Conservation (phyloP, 2,329 filamentous ascomycete genomes). For the Xylariaceae sp. region DNA sequence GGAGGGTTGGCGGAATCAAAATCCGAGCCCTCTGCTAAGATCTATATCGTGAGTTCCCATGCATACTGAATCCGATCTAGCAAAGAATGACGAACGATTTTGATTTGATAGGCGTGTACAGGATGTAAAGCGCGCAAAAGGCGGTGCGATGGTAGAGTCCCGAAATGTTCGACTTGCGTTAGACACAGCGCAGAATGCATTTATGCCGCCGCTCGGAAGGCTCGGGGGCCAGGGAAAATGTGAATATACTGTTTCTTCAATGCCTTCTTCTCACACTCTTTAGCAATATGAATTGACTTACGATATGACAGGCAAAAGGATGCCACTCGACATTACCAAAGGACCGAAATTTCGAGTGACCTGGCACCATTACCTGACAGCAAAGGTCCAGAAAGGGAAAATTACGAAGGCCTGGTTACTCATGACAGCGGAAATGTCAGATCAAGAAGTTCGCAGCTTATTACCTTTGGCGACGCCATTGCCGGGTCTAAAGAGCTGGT, state of each 20-base stretch:
- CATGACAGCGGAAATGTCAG: neutral
- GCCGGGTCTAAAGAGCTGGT: no score
- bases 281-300: neutral
- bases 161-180: slow-evolving; percentile 13
- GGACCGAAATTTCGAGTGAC: no score
- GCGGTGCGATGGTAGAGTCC: slow-evolving; percentile 10
- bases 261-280: neutral
- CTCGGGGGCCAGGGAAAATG: slow-evolving; percentile 14
- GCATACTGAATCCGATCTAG: no score
- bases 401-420: neutral
- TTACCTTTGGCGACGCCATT: no score
- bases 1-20: no score
- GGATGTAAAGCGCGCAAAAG: slow-evolving; percentile 15
- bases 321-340: no score
- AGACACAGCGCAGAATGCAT: slow-evolving; percentile 11
- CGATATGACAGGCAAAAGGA: neutral
- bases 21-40: no score
- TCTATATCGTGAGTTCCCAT: no score
- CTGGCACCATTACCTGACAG: no score
- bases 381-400: neutral
- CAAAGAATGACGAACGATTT: no score
- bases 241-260: neutral
- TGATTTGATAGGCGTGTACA: slow-evolving; percentile 10
- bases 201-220: slow-evolving; percentile 10
- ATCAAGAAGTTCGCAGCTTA: neutral